Percentiles rank a stretch among this genome's conserved stretches.
phyloP scores from a whole-genome alignment of 176 grass and related monocot genomes.

The Aechmea fasciata region DNA sequence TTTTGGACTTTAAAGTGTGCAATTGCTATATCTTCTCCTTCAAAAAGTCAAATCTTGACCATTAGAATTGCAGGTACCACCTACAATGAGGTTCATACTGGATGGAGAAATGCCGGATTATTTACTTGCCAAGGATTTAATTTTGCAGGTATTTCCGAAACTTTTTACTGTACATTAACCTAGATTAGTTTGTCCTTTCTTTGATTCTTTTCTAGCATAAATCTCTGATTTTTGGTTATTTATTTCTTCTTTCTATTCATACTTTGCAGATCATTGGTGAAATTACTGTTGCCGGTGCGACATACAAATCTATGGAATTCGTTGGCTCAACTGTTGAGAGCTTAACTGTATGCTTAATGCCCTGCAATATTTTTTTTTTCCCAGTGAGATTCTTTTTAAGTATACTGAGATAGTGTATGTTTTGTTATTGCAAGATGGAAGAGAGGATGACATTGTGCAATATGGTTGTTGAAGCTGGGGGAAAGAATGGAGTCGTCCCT shows the following conservation, averaged over 20 bases:
- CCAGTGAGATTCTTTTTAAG: neutral
- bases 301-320: constrained; percentile 93
- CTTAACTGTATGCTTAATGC: constrained; percentile 42
- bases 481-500: constrained; percentile 84
- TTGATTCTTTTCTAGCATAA: constrained; percentile 1
- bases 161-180: neutral
- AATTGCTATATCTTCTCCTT: no score
- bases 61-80: constrained; percentile 54
- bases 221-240: neutral
- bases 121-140: constrained; percentile 97
- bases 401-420: constrained; percentile 12
- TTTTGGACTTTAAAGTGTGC: neutral
- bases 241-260: constrained; percentile 7
- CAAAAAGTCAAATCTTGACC: neutral
- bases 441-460: constrained; percentile 94
- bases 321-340: constrained; percentile 61
- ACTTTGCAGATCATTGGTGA: constrained; percentile 75
- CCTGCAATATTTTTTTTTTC: constrained; percentile 13
- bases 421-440: constrained; percentile 57
- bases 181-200: neutral
- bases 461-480: constrained; percentile 91
- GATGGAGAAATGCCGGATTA: constrained; percentile 93
- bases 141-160: constrained; percentile 75
- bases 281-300: constrained; percentile 82
- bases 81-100: constrained; percentile 70